A percentile compares a stretch with the other conserved stretches of the same genome.
Evolutionary conservation across 495 filamentous ascomycete genomes (phyloP).

Genomic region (Annulohypoxylon nitens): DNA sequence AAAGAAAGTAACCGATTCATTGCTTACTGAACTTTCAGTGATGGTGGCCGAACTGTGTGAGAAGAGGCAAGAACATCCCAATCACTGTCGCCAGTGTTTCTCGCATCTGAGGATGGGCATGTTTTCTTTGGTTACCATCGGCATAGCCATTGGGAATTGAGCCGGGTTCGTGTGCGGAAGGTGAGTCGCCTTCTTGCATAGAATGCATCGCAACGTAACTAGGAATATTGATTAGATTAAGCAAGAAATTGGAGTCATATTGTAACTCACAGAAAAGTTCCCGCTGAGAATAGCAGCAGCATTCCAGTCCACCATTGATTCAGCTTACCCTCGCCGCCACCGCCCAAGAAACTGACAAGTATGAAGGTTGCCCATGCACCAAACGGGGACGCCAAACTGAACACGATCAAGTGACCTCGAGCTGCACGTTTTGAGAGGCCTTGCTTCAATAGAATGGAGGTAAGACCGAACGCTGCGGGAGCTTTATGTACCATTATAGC

Average conservation of each 20-base stretch:
- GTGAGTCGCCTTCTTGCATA: slow-evolving; percentile 83
- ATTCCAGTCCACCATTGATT: slow-evolving; percentile 91
- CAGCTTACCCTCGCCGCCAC: slow-evolving; percentile 55
- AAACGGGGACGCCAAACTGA: slow-evolving; percentile 89
- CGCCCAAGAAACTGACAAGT: slow-evolving; percentile 77
- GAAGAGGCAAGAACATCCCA: slow-evolving; percentile 90
- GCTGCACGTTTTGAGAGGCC: slow-evolving; percentile 88
- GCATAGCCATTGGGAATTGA: slow-evolving; percentile 73
- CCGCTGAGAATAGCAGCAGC: slow-evolving; percentile 89
- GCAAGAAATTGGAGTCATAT: not conserved
- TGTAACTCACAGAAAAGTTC: slow-evolving; percentile 88
- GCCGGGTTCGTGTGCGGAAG: slow-evolving; percentile 64
- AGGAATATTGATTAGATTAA: slow-evolving; percentile 38
- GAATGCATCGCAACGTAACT: slow-evolving; percentile 99
- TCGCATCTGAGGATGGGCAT: slow-evolving; percentile 66
- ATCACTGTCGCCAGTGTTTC: slow-evolving; percentile 81
- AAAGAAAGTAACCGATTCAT: slow-evolving; percentile 18
- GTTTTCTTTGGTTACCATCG: slow-evolving; percentile 68
- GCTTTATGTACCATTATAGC: slow-evolving; percentile 99
- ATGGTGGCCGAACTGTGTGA: slow-evolving; percentile 92
- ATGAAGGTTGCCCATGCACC: slow-evolving; percentile 88
- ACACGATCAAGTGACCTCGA: slow-evolving; percentile 86
- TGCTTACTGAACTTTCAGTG: slow-evolving; percentile 64
- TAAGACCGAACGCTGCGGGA: slow-evolving; percentile 94
- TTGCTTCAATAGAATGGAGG: slow-evolving; percentile 87